phyloP scores from a whole-genome alignment of 1,139 yeast genomes.

The Oligophagozyma castellii region DNA sequence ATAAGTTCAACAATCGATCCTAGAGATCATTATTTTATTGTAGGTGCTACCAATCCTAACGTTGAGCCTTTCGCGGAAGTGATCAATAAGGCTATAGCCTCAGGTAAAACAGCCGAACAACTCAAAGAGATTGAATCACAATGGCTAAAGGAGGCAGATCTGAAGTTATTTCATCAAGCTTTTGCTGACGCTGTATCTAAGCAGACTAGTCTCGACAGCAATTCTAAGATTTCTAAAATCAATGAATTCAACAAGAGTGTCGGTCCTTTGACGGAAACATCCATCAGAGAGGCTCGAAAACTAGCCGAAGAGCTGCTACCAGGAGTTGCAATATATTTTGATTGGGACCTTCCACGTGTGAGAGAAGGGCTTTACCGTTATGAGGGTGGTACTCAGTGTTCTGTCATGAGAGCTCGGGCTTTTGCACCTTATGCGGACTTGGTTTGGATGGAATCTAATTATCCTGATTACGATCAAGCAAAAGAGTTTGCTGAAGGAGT shows the following conservation, averaged over 20 bases:
- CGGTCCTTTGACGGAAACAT: constrained; percentile 59
- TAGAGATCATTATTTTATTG: constrained; percentile 86
- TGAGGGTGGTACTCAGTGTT: constrained; percentile 94
- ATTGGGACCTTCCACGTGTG: constrained; percentile 95
- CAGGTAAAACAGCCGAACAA: constrained; percentile 58
- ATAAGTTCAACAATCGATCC: constrained; percentile 87
- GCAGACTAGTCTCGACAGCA: constrained; percentile 29
- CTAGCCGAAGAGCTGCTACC: constrained; percentile 54
- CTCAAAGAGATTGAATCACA: constrained; percentile 65
- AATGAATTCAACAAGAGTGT: constrained; percentile 54
- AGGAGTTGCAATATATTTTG: constrained; percentile 77
- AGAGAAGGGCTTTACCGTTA: constrained; percentile 97
- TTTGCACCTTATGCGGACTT: constrained; percentile 91
- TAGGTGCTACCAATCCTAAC: constrained; percentile 82
- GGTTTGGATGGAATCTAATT: constrained; percentile 98
- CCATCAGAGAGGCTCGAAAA: constrained; percentile 69
- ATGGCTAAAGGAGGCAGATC: constrained; percentile 75
- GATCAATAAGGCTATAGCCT: constrained; percentile 68
- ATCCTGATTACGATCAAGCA: constrained; percentile 90
- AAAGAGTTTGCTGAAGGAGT: constrained; percentile 91
- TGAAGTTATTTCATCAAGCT: constrained; percentile 84
- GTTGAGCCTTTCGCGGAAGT: constrained; percentile 61
- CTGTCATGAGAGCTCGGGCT: constrained; percentile 93
- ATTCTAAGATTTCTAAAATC: constrained; percentile 56
- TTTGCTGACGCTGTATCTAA: constrained; percentile 70